Conservation (phyloP, 2,329 filamentous ascomycete genomes). For the Fusarium euwallaceae region DNA sequence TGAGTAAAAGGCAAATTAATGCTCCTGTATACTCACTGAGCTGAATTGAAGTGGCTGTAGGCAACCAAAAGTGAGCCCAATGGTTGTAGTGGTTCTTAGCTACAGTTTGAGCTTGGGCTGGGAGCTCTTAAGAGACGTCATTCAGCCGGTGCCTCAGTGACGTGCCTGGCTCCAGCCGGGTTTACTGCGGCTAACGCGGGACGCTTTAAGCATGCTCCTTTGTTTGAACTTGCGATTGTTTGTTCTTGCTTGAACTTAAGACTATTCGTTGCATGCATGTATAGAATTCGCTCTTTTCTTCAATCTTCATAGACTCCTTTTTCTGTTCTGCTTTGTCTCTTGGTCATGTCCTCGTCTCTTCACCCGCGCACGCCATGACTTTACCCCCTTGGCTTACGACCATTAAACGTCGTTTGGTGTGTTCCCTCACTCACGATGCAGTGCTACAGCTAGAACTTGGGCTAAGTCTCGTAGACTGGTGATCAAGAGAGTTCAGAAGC, state of each 20-base stretch:
- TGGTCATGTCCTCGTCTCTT: background rate
- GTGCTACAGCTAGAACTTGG: background rate
- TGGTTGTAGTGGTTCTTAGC: background rate
- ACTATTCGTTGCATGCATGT: background rate
- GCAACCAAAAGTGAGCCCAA: background rate
- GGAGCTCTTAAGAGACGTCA: slow-evolving; percentile 43
- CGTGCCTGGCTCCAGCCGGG: slow-evolving; percentile 28
- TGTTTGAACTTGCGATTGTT: background rate
- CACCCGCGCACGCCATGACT: slow-evolving; percentile 3
- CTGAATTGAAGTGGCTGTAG: background rate
- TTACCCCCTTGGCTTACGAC: slow-evolving; percentile 12
- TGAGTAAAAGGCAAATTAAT: background rate
- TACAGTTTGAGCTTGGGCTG: slow-evolving; percentile 18
- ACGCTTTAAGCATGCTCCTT: background rate
- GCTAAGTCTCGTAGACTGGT: slow-evolving; percentile 10
- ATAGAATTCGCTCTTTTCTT: background rate
- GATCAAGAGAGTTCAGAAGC: background rate
- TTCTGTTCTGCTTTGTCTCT: background rate
- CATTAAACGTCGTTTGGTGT: slow-evolving; percentile 14
- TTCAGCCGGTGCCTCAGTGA: slow-evolving; percentile 45
- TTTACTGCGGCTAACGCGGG: slow-evolving; percentile 43
- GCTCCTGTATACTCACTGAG: background rate
- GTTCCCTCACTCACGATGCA: background rate
- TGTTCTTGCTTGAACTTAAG: background rate
- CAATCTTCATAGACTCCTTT: background rate